Conservation (phyloP, 2,329 filamentous ascomycete species). For the Neodidymelliopsis sp. region DNA sequence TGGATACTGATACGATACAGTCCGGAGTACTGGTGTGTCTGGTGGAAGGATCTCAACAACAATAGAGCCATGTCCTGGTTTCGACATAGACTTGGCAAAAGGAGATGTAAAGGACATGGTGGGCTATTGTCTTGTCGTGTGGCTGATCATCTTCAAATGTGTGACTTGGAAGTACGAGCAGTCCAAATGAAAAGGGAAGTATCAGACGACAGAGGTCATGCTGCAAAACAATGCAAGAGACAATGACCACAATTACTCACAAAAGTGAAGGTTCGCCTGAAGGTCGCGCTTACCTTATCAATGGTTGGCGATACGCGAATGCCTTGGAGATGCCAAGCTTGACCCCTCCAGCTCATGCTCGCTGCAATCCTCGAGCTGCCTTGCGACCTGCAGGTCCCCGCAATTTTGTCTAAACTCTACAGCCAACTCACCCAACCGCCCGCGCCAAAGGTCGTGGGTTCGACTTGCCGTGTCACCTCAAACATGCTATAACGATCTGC, state of each 20-base stretch:
- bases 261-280: too few species aligned
- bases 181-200: background rate
- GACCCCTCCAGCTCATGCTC: slow-evolving; percentile 9
- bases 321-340: slow-evolving; percentile 1
- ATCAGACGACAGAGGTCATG: background rate
- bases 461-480: background rate
- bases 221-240: background rate
- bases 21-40: slow-evolving; percentile 73
- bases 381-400: too few species aligned
- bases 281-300: slow-evolving; percentile 17
- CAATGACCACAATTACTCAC: too few species aligned
- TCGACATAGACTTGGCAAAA: slow-evolving; percentile 76
- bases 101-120: slow-evolving; percentile 63
- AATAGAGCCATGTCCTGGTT: slow-evolving; percentile 80
- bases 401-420: too few species aligned
- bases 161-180: background rate
- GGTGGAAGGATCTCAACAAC: slow-evolving; percentile 76
- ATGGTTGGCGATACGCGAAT: slow-evolving; percentile 1
- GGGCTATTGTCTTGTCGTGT: slow-evolving; percentile 19
- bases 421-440: slow-evolving; percentile 9
- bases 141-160: slow-evolving; percentile 21
- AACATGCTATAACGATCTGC: too few species aligned
- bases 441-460: slow-evolving; percentile 3
- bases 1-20: slow-evolving; percentile 88
- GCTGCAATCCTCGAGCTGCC: too few species aligned